Percentiles rank a stretch among this genome's conserved stretches.
phyloP scores from a whole-genome alignment of 2,329 filamentous ascomycete species.

The Mariannaea sp. region DNA sequence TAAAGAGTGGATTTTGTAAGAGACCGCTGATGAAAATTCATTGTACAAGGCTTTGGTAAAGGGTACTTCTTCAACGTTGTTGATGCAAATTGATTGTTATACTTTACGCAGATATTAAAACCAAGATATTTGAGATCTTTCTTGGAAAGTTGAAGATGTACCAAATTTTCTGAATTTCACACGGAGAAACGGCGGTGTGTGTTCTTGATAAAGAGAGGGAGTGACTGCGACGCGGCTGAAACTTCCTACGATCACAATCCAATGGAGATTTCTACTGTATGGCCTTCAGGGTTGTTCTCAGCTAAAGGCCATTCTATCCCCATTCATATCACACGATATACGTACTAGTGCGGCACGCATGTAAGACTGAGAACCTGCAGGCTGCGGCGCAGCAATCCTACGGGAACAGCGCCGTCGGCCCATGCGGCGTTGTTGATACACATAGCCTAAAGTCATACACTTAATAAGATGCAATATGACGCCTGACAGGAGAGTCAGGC shows the following conservation, averaged over 20 bases:
- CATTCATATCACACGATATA: neutral
- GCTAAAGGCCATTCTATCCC: neutral
- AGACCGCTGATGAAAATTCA: neutral
- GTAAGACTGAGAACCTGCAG: conserved; percentile 14
- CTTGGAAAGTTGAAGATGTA: neutral
- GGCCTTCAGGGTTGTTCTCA: neutral
- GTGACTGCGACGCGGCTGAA: neutral
- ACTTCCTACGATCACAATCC: neutral
- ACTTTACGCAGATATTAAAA: neutral
- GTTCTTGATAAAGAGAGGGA: neutral
- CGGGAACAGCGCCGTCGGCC: conserved; percentile 22
- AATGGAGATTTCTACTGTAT: neutral
- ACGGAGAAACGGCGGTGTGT: neutral
- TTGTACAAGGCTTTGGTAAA: neutral
- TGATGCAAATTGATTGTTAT: neutral
- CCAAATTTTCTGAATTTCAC: neutral
- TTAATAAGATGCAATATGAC: too few species aligned
- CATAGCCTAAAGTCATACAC: conserved; percentile 22
- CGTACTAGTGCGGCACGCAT: conserved; percentile 12
- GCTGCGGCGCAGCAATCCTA: conserved; percentile 7
- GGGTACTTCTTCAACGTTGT: neutral
- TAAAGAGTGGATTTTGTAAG: neutral
- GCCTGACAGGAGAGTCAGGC: too few species aligned
- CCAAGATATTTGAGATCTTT: neutral
- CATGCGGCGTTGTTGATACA: conserved; percentile 10